Base-by-base conservation (phyloP, 495 filamentous ascomycete species). In the Aspergillus heteromorphus region DNA sequence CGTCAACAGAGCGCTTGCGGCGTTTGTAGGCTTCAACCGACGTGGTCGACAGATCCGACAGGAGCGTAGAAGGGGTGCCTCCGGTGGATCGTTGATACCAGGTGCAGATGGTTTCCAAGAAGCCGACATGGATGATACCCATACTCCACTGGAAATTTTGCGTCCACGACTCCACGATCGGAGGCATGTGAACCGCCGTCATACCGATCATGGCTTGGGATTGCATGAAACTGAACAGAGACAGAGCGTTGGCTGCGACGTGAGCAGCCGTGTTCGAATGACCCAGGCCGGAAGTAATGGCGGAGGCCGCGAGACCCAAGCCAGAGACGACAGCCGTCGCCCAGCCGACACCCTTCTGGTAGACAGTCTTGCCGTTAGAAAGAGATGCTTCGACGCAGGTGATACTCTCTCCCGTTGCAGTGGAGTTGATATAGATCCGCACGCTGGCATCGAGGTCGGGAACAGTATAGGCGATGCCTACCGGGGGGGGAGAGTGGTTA, bases 121-220 rank as follows among this genome's bases (percentile, higher is more conserved):
- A 98, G 40, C 78, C 76, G 53, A 98, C 80, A 49, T 81, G 81
- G 64, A 98, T 95, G 64, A 98, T 92, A 62, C 93, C 93, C 90
- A 98, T 95, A 67, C 85, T 92, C 93, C 93, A 98, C 69, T 92
- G 86, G 76, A 97, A 97, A 65, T 97, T 93, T 75, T 97, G 92
- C 0, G 92, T 96, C 93, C 93, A 98, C 0, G 92, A 79, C 63
- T 87, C 81, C 40, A 95, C 93, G 45, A 95, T 87, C 0, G 93
- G 93, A 2, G 93, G 93, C 48, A 96, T 82, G 20, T 79, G 78
- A n/a, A 97, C 85, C 11, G 87, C 79, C 30, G 83, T 87, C 77
- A 97, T 87, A 42, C 92, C 93, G 58, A 96, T 78, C 70, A 98
- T 91, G n/a, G 93, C 92, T 67, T 97, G 93, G 11, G 88, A 85